Conservation (phyloP, 306 rosid genomes). For the Vigna nakashimae region DNA sequence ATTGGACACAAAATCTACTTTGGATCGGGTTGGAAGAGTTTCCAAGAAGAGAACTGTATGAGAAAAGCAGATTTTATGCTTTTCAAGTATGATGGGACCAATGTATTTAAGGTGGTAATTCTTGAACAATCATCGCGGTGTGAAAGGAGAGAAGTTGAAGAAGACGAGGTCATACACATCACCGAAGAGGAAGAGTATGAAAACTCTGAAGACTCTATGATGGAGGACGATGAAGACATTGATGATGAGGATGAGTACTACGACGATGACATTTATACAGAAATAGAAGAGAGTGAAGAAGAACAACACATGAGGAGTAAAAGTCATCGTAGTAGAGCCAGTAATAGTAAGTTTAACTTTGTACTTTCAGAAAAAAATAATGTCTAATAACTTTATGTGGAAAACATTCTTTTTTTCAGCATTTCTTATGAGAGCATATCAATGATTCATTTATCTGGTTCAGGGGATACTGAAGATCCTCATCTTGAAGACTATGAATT, state of each 20-base stretch:
- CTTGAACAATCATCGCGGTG: constrained; percentile 18
- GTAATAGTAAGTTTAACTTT: constrained; percentile 33
- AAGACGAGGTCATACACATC: not conserved
- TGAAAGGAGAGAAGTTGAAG: constrained; percentile 18
- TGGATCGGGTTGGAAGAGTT: constrained; percentile 42
- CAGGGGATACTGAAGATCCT: constrained; percentile 8
- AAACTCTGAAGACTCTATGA: not conserved
- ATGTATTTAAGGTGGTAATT: constrained; percentile 23
- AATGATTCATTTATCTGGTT: constrained; percentile 44
- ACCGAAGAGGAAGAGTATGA: not conserved
- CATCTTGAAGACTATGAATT: not conserved
- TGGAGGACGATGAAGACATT: not conserved
- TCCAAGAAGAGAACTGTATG: constrained; percentile 25
- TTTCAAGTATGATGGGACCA: constrained; percentile 35
- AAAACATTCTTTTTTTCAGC: not conserved
- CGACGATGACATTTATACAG: not conserved
- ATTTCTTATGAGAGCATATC: not conserved
- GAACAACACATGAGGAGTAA: not conserved
- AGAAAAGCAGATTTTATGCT: not conserved
- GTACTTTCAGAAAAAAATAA: no score
- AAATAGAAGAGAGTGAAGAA: constrained; percentile 6
- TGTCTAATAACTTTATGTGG: no score
- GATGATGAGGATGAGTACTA: not conserved
- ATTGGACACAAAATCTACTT: not conserved
- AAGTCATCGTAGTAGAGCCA: not conserved